A percentile compares a stretch with the other conserved stretches of the same genome.
phyloP scores from a whole-genome alignment of 2,329 filamentous ascomycete genomes.

The Botrytis fabae region DNA sequence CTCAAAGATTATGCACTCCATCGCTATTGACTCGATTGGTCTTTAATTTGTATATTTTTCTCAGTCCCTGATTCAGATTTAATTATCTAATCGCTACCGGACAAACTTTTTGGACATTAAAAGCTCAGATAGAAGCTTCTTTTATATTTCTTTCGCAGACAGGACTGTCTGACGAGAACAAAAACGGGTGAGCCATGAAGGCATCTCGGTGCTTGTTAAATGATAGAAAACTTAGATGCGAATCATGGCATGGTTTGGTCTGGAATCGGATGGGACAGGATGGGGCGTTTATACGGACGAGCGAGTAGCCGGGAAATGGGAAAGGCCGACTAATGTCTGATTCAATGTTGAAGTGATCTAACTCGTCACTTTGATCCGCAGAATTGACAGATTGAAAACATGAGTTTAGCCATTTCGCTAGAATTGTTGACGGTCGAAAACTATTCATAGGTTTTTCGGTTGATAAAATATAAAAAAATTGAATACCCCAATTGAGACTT shows the following conservation, averaged over 20 bases:
- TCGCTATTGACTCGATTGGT: neutral
- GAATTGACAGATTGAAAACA: neutral
- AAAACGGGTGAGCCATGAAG: slow-evolving; percentile 8
- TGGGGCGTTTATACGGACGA: neutral
- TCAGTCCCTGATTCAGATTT: neutral
- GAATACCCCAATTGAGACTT: neutral
- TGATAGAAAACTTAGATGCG: slow-evolving; percentile 15
- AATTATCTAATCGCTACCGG: neutral
- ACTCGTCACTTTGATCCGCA: neutral
- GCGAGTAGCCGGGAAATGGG: neutral
- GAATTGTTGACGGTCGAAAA: neutral
- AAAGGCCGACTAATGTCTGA: neutral
- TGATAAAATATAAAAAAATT: neutral
- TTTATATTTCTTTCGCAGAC: slow-evolving; percentile 5
- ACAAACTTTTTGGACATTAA: slow-evolving; percentile 6
- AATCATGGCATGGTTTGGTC: slow-evolving; percentile 8
- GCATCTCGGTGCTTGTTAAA: slow-evolving; percentile 5
- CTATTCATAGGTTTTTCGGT: neutral
- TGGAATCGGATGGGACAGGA: neutral
- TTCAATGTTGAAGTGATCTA: neutral
- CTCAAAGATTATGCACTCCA: neutral
- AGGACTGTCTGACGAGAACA: neutral
- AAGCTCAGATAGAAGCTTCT: slow-evolving; percentile 7
- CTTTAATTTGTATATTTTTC: slow-evolving; percentile 22
- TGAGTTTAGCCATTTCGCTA: neutral